Evolutionary conservation across 1,139 yeast species (phyloP), one percentile per base, ranked within the genome.

Genomic region (Nakaseomyces nivariensis): DNA sequence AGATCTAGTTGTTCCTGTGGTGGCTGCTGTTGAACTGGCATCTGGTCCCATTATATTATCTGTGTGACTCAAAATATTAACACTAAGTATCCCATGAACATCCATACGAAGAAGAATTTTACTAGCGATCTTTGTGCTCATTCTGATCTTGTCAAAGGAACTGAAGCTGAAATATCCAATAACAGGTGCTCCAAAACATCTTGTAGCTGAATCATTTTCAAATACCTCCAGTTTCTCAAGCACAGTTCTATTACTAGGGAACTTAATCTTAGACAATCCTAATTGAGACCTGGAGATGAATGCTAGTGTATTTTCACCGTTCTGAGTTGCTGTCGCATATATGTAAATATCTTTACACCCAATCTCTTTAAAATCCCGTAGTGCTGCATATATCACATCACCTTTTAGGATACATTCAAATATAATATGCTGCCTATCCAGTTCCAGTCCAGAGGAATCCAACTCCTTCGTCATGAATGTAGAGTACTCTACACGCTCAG

Each of bases 381-480:
- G 62, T 0, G 85, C 75, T 53, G 81, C 82, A 50, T 77, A 73
- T 34, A 87, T 65, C 4, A 85, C 78, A 50, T 79, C 81, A 25
- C 92, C 82, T 51, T 79, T 78, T 24, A 88, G 66, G 34, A 85
- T 81, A 29, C 85, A 73, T 58, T 88, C 95, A 62, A 81, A 72
- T 42, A 74, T 71, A 4, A 85, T 63, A 26, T 72, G 70, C 46
- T 69, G 66, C 47, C 77, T 71, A 60, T 83, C 81, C 4, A 83
- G 65, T 17, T 74, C 75, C 45, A 75, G 63, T 1, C 66, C 70
- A 9, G 55, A 51, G 43, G 55, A 58, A 41, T 71, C 71, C 26
- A 73, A 59, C 41, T 67, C 82, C 43, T 64, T 65, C 3, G 63
- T 56, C 45, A 76, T 60, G 55, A 73, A 77, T 0, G 95, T 86